A percentile compares a stretch with the other conserved stretches of the same genome.
Conservation (phyloP, 2,329 filamentous ascomycete genomes). For the Nemania diffusa region DNA sequence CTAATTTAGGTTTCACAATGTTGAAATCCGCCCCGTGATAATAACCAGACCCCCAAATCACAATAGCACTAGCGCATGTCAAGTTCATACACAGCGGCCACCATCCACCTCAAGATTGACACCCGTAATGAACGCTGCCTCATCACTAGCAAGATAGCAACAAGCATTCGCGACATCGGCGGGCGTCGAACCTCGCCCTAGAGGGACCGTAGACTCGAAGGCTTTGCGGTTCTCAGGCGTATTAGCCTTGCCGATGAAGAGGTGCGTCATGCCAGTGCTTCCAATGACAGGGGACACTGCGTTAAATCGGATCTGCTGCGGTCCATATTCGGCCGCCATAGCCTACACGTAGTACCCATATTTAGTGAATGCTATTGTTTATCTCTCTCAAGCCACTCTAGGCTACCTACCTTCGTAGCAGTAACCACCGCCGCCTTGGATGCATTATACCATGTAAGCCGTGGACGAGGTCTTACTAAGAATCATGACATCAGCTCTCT, state of each 20-base stretch:
- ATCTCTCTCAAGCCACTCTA: not conserved
- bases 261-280: slow-evolving; percentile 68
- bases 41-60: not conserved
- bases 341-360: slow-evolving; percentile 38
- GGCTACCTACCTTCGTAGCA: slow-evolving; percentile 56
- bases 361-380: slow-evolving; percentile 15
- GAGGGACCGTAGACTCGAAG: slow-evolving; percentile 64
- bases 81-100: slow-evolving; percentile 42
- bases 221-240: slow-evolving; percentile 69
- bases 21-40: too few relatives aligned
- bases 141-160: slow-evolving; percentile 76
- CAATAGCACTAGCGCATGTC: not conserved
- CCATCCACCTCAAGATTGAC: slow-evolving; percentile 71
- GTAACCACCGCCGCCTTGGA: slow-evolving; percentile 73
- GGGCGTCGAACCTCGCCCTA: slow-evolving; percentile 66
- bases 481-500: slow-evolving; percentile 3
- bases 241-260: slow-evolving; percentile 70
- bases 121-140: slow-evolving; percentile 77
- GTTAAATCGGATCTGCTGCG: slow-evolving; percentile 78
- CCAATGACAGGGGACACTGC: slow-evolving; percentile 75
- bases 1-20: too few relatives aligned
- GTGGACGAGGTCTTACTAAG: slow-evolving; percentile 64
- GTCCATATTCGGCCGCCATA: slow-evolving; percentile 77
- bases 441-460: slow-evolving; percentile 76
- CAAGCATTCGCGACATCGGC: slow-evolving; percentile 77